Conservation (phyloP, 1,139 yeast genomes). For the Lodderomyces pseudojiufengensis region DNA sequence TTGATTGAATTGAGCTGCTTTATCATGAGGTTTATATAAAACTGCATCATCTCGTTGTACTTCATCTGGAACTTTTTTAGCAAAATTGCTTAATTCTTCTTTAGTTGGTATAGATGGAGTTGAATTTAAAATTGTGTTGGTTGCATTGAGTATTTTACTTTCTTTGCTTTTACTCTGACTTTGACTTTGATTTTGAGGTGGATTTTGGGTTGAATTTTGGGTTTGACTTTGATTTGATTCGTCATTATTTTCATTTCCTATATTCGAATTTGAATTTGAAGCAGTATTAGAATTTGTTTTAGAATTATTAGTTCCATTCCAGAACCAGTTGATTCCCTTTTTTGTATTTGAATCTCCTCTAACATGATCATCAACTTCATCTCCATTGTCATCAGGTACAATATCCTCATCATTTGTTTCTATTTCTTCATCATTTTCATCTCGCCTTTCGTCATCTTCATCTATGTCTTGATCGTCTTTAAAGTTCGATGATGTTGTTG, state of each 20-base stretch:
- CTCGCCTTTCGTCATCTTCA: conserved; percentile 22
- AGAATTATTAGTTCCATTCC: conserved; percentile 22
- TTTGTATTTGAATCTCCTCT: conserved; percentile 17
- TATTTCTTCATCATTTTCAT: conserved; percentile 27
- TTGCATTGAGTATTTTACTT: conserved; percentile 7
- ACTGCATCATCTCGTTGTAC: conserved; percentile 40
- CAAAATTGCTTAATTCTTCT: conserved; percentile 12
- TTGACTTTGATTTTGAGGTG: not conserved
- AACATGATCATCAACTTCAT: conserved; percentile 35
- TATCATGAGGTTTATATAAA: conserved; percentile 44
- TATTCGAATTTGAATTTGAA: conserved; percentile 2
- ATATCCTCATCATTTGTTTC: conserved; percentile 28
- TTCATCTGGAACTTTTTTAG: conserved; percentile 29
- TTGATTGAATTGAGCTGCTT: conserved; percentile 38
- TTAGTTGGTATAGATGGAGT: conserved; percentile 26
- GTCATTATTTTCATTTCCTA: not conserved
- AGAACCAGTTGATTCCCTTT: conserved; percentile 37
- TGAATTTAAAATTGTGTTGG: conserved; percentile 37
- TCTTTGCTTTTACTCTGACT: conserved; percentile 1
- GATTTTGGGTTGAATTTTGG: no score
- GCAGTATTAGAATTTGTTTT: conserved; percentile 2
- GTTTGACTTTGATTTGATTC: no score
- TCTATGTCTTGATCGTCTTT: conserved; percentile 16
- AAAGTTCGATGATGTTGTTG: conserved; percentile 1
- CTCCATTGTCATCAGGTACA: conserved; percentile 25